Percentiles rank a stretch among this genome's conserved stretches.
phyloP scores from a whole-genome alignment of 169 alveolate species.

The Fabrea salina region DNA sequence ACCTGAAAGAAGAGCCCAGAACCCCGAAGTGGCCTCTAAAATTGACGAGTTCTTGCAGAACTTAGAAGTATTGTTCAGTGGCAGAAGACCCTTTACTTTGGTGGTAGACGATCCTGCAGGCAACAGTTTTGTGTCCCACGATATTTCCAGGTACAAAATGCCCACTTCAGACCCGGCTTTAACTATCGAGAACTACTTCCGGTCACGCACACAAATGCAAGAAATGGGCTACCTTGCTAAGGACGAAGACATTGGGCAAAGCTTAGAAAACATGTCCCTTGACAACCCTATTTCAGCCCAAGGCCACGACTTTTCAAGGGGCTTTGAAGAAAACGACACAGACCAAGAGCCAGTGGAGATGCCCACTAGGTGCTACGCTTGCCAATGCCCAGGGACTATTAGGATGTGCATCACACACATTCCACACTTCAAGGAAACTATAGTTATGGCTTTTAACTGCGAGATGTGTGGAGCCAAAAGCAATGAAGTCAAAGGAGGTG shows the following conservation, averaged over 20 bases:
- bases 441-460: constrained; percentile 92
- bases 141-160: neutral
- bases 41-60: constrained; percentile 69
- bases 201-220: constrained; percentile 62
- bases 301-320: neutral
- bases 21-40: constrained; percentile 69
- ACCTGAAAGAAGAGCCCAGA: constrained; percentile 67
- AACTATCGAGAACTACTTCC: constrained; percentile 46
- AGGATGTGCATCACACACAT: constrained; percentile 90
- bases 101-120: constrained; percentile 97
- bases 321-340: neutral
- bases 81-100: constrained; percentile 79
- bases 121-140: constrained; percentile 88
- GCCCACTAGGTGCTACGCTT: constrained; percentile 1
- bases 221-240: constrained; percentile 71
- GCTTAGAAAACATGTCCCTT: neutral
- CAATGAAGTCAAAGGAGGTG: constrained; percentile 95
- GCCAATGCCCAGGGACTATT: neutral
- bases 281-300: neutral
- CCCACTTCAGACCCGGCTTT: constrained; percentile 61
- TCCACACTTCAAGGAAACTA: constrained; percentile 95
- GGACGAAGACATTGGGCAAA: constrained; percentile 27
- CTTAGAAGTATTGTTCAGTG: neutral
- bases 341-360: constrained; percentile 7
- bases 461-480: constrained; percentile 92